Evolutionary conservation across 2,329 filamentous ascomycete species (phyloP), one percentile per base, ranked within the genome.

Genomic region (Neophaeococcomyces mojaviensis): DNA sequence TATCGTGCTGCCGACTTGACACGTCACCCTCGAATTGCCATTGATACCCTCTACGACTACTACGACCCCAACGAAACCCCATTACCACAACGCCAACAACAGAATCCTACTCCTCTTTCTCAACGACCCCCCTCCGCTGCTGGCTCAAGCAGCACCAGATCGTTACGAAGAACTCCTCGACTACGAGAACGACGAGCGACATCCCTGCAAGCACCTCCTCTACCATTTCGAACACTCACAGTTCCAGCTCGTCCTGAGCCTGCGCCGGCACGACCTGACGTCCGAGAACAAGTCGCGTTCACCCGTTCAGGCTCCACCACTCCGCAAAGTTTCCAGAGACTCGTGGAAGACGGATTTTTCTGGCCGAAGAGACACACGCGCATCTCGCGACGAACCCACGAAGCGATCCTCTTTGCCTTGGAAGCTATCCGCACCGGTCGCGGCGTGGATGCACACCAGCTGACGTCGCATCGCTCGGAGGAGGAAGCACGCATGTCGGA

Each of bases 401-500:
- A 85, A 64, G 90, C 92, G 31, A 89, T 98, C 62, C 82, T 94
- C 58, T 97, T 86, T 72, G 81, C 88, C 31, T 79, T 97, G 47
- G 88, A 94, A 70, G 88, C 87, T 31, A 76, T 97, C 55, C 84
- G 89, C 37, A 49, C 43, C 51, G 56, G 59, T 39, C 44, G 56
- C 48, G 48, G 56, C 44, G 48, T 50, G 33, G 32, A 57, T 49
- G 44, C 59, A 56, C 78, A 83, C 38, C 88, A 90, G 2, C 94
- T 97, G 67, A 94, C 88, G 7, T 77, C 85, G 19, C 88, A 95
- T 66, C 70, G 82, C 56, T 76, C 82, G 50, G 92, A 98, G 73
- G 86, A 94, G 71, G 84, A 86, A 76, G 86, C 89, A 57, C 79
- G 80, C 59, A 97, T 98, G 89, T 85, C 89, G 57, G 89, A 95